Evolutionary conservation across 208 protist genomes (phyloP).

Genomic region (Borovskyia barvae): DNA sequence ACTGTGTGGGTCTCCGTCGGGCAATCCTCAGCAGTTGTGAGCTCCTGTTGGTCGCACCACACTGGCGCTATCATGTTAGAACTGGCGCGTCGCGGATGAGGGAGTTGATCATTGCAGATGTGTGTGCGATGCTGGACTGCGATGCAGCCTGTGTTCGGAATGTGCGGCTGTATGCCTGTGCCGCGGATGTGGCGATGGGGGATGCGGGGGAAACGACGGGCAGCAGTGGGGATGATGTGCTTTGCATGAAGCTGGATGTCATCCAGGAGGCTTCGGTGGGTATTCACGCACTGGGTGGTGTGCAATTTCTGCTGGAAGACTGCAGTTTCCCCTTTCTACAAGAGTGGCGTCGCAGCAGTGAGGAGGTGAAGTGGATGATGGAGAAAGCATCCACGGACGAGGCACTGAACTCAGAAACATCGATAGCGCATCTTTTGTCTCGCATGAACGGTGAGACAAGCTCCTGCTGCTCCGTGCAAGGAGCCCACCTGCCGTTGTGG

Average conservation of each 20-base stretch:
- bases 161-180: conserved; percentile 6
- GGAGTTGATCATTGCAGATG: conserved; percentile 16
- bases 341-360: conserved; percentile 15
- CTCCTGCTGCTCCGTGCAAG: neutral
- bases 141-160: conserved; percentile 18
- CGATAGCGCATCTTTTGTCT: neutral
- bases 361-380: neutral
- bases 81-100: neutral
- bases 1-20: conserved; percentile 2
- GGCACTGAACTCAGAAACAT: neutral
- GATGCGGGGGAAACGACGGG: neutral
- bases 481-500: conserved; percentile 10
- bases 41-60: neutral
- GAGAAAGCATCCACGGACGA: neutral
- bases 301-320: conserved; percentile 6
- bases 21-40: neutral
- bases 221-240: neutral
- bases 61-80: conserved; percentile 2
- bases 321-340: conserved; percentile 21
- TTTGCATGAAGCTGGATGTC: conserved; percentile 9
- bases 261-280: conserved; percentile 15
- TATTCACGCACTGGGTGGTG: conserved; percentile 7
- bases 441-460: neutral
- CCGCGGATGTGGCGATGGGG: neutral
- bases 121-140: conserved; percentile 18